phyloP scores from a whole-genome alignment of 768 basidiomycete species.

The Ephemerocybe angulata region DNA sequence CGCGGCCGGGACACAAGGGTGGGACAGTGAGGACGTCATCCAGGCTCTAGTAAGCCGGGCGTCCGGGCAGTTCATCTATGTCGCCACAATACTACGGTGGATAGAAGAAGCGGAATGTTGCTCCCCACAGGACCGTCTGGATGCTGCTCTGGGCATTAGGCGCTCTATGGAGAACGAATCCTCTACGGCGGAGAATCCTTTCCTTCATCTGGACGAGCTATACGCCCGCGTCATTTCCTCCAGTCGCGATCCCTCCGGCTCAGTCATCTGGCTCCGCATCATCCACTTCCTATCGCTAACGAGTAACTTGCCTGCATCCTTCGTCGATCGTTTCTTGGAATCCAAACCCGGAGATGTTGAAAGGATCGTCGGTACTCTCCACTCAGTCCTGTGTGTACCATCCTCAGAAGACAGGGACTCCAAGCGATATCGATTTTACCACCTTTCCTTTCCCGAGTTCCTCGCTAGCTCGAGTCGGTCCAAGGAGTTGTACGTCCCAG shows the following conservation, averaged over 20 bases:
- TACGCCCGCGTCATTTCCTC: background rate
- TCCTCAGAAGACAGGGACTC: background rate
- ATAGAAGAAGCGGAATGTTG: background rate
- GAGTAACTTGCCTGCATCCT: background rate
- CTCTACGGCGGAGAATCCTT: background rate
- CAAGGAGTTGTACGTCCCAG: background rate
- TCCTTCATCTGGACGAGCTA: background rate
- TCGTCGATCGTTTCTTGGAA: background rate
- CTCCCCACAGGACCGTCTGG: background rate
- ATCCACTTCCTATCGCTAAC: background rate
- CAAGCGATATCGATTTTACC: background rate
- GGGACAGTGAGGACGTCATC: slow-evolving; percentile 6
- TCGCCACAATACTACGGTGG: background rate
- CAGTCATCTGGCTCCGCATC: background rate
- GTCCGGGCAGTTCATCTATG: slow-evolving; percentile 10
- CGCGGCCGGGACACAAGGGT: background rate
- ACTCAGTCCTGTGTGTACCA: slow-evolving; percentile 4
- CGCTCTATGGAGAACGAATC: background rate
- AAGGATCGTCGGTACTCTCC: background rate
- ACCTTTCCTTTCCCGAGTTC: background rate
- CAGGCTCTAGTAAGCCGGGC: background rate
- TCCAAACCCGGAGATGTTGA: background rate
- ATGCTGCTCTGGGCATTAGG: background rate
- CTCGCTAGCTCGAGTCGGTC: background rate
- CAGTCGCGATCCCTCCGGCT: background rate